A percentile compares a stretch with the other conserved stretches of the same genome.
Conservation (phyloP, 176 grass and related monocot species). For the Chloris gayana region DNA sequence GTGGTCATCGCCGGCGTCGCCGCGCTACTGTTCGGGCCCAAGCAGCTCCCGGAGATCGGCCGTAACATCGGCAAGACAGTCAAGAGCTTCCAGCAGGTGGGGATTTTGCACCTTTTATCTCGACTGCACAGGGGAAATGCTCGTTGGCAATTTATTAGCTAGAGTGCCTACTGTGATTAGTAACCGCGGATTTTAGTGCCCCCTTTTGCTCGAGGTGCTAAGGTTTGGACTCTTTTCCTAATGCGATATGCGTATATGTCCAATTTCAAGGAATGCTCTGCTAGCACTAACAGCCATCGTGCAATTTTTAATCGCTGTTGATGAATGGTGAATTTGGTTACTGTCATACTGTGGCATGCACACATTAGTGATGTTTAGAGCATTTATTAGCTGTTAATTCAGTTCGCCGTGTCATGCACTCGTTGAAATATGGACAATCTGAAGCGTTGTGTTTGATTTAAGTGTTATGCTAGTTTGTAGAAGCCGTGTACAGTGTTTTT, state of each 20-base stretch:
- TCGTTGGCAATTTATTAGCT: not conserved
- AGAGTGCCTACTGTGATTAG: not conserved
- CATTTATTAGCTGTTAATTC: not conserved
- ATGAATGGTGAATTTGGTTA: not conserved
- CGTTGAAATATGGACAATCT: not conserved
- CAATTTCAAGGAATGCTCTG: not conserved
- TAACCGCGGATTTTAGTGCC: not conserved
- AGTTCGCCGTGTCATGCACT: not conserved
- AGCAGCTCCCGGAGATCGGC: slow-evolving; percentile 90
- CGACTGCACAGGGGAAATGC: not conserved
- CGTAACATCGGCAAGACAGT: slow-evolving; percentile 87
- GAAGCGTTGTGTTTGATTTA: not conserved
- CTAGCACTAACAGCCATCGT: not conserved
- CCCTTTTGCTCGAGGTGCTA: not conserved
- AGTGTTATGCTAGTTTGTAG: not conserved
- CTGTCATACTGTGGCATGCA: not conserved
- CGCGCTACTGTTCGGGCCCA: slow-evolving; percentile 84
- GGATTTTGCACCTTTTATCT: not conserved
- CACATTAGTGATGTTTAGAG: not conserved
- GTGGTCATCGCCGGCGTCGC: slow-evolving; percentile 93
- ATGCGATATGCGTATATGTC: too few relatives aligned
- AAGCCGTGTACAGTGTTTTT: not conserved
- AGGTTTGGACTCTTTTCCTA: not conserved
- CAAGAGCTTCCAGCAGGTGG: slow-evolving; percentile 96
- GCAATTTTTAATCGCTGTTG: not conserved